Conservation (phyloP, 257 asterid genomes). For the Fraxinus excelsior region DNA sequence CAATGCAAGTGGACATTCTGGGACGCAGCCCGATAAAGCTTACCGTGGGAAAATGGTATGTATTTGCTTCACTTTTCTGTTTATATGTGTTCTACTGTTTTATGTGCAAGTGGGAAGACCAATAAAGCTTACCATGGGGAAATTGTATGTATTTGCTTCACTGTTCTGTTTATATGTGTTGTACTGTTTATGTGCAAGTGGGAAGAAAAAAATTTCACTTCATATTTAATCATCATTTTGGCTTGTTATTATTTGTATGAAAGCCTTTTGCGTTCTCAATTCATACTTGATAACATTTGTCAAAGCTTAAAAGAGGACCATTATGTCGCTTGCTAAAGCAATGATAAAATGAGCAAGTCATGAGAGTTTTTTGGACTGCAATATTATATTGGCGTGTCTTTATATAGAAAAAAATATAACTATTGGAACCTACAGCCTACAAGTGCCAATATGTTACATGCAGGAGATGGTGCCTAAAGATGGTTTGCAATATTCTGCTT, state of each 20-base stretch:
- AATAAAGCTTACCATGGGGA: constrained; percentile 41
- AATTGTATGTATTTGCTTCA: constrained; percentile 44
- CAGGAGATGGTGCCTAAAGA: not conserved
- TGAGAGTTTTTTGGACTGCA: not conserved
- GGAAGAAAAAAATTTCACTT: not conserved
- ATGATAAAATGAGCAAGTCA: not conserved
- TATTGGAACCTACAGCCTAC: not conserved
- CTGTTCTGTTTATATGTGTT: constrained; percentile 10
- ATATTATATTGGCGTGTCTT: not conserved
- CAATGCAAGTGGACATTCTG: constrained; percentile 45
- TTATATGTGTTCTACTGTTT: not conserved
- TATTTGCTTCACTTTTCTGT: constrained; percentile 20
- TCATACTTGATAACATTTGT: constrained; percentile 16
- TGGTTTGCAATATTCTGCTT: not conserved
- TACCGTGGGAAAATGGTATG: constrained; percentile 51
- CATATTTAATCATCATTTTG: not conserved
- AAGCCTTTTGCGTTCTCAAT: constrained; percentile 1
- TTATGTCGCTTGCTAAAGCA: not conserved
- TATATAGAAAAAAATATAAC: not conserved
- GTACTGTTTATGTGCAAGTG: not conserved
- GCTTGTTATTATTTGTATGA: not conserved
- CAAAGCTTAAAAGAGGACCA: constrained; percentile 25
- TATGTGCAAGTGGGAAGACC: constrained; percentile 32
- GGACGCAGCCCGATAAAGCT: constrained; percentile 35
- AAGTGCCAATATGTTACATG: not conserved